These are phyloP conservation scores for Setaria viridis DNA, from an alignment of 202 grass and related monocot genomes.

Conservation along the genomic window DNA sequence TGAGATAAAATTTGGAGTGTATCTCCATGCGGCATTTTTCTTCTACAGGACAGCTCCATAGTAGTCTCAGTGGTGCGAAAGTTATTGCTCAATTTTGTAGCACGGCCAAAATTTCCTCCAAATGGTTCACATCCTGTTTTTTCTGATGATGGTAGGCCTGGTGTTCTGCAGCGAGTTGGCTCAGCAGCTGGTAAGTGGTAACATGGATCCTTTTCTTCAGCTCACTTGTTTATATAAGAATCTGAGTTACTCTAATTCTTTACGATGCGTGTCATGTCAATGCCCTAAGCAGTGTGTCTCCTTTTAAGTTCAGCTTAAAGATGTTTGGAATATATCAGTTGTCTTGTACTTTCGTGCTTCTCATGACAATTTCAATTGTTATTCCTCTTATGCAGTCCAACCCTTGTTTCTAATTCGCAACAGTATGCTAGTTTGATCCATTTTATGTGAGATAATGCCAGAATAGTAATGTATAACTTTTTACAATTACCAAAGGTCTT, in stretches of 20 bases:
- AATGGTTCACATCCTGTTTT: conserved; percentile 73
- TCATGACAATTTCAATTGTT: conserved; percentile 6
- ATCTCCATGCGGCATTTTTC: conserved; percentile 36
- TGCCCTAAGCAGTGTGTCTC: conserved; percentile 10
- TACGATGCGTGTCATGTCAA: neutral
- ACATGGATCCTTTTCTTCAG: conserved; percentile 1
- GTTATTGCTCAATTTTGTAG: conserved; percentile 89
- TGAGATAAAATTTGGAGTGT: conserved; percentile 48
- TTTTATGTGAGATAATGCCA: conserved; percentile 9
- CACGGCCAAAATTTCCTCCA: conserved; percentile 66
- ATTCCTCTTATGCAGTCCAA: neutral
- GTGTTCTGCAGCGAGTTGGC: conserved; percentile 93
- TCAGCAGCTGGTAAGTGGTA: conserved; percentile 99
- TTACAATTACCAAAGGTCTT: neutral
- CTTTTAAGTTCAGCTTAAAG: conserved; percentile 11
- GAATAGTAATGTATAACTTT: neutral
- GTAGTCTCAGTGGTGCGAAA: conserved; percentile 73
- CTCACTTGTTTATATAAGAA: conserved; percentile 11
- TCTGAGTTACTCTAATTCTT: conserved; percentile 12
- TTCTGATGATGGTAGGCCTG: conserved; percentile 73
- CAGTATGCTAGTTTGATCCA: conserved; percentile 7
- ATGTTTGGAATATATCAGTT: conserved; percentile 20
- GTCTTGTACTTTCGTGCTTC: neutral
- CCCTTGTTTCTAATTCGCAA: conserved; percentile 26
- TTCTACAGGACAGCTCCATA: conserved; percentile 71